Base-by-base conservation (phyloP, 352 stramenopile species). In the Aphanomyces astaci region DNA sequence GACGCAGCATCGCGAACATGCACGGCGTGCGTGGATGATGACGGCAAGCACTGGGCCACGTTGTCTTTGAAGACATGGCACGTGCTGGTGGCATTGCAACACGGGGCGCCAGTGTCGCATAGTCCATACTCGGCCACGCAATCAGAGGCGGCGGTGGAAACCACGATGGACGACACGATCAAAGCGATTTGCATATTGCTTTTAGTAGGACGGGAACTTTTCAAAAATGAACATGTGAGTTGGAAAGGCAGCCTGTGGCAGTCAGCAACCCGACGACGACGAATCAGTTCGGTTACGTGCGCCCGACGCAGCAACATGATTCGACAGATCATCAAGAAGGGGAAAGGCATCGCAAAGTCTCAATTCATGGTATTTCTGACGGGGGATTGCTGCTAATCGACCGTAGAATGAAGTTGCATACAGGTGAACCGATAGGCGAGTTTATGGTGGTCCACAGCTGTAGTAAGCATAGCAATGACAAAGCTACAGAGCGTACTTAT, bases 121-220 rank as follows among this genome's bases (percentile, higher is more conserved):
- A 43, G 36, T 7, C 36, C 36, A 15, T 43, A 43, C 36, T 43
- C 36, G 36, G 36, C 36, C 7, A 43, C 36, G 36, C 36, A 76
- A 66, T 92, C 82, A 36, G 72, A 86, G 2, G 76, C 79, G 24
- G 80, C 77, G 30, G 59, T 76, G n/a, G 73, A n/a, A n/a, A n/a
- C 90, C 40, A 79, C 80, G 0, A 59, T 69, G 39, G 90, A 80
- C 53, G 30, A 65, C n/a, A 88, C 81, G 74, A 83, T 90, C 60
- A 76, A 83, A 62, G 89, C 79, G 15, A 43, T 15, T 43, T 43
- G 36, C 36, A 43, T 43, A 15, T 43, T 43, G 36, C n/a, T n/a
- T n/a, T n/a, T n/a, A n/a, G n/a, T n/a, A n/a, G n/a, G n/a, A n/a
- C n/a, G n/a, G n/a, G n/a, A n/a, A n/a, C n/a, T n/a, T n/a, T 43